These are phyloP conservation scores for Colletotrichum cereale DNA, from an alignment of 2,329 filamentous ascomycete genomes.

Conservation along the genomic window DNA sequence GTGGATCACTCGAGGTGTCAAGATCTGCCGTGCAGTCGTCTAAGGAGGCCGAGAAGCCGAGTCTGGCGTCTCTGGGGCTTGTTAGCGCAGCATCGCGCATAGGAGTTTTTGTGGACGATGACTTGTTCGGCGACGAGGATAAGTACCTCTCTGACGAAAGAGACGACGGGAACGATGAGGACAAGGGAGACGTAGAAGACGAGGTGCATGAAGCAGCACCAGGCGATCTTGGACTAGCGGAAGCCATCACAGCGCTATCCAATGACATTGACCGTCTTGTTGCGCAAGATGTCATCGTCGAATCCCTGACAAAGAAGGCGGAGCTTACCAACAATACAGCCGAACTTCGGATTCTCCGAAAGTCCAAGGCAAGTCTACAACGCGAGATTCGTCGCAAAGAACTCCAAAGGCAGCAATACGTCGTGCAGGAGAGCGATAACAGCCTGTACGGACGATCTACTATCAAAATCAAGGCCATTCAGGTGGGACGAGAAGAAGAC, in stretches of 20 bases:
- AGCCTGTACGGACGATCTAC: conserved; percentile 93
- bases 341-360: conserved; percentile 89
- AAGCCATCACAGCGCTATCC: conserved; percentile 90
- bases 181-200: conserved; percentile 74
- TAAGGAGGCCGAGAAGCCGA: conserved; percentile 77
- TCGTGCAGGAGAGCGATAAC: conserved; percentile 97
- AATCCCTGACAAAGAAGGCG: conserved; percentile 92
- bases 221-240: conserved; percentile 91
- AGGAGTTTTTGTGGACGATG: conserved; percentile 93
- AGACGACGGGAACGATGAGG: conserved; percentile 74
- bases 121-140: conserved; percentile 91
- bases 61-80: conserved; percentile 89
- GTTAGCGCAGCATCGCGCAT: conserved; percentile 89
- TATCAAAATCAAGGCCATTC: conserved; percentile 90
- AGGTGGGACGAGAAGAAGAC: conserved; percentile 91
- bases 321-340: conserved; percentile 97
- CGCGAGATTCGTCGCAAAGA: conserved; percentile 94
- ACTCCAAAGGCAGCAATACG: conserved; percentile 95
- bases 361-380: conserved; percentile 93
- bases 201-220: conserved; percentile 95
- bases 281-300: conserved; percentile 90
- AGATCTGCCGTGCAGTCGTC: conserved; percentile 46
- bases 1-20: conserved; percentile 70
- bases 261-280: conserved; percentile 90
- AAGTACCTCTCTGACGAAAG: conserved; percentile 88